A percentile compares a stretch with the other conserved stretches of the same genome.
These are phyloP conservation scores for Pseudocercospora vitis DNA, from an alignment of 2,329 filamentous ascomycete species.

Conservation along the genomic window DNA sequence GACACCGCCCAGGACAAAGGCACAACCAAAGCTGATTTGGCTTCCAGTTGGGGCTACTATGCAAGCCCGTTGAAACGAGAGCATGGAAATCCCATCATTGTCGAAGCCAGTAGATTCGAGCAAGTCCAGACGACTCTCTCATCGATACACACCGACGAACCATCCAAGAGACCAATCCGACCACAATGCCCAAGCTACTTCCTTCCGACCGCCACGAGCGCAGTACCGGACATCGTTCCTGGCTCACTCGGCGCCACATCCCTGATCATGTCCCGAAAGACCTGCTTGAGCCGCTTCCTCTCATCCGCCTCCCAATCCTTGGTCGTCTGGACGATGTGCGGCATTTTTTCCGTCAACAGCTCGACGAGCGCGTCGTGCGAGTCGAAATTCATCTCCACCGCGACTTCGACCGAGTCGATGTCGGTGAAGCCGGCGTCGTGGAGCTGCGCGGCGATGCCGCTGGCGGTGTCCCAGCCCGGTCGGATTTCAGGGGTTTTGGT, in stretches of 20 bases:
- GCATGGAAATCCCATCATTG: constrained; percentile 44
- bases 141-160: constrained; percentile 34
- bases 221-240: constrained; percentile 28
- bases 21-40: constrained; percentile 42
- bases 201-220: constrained; percentile 35
- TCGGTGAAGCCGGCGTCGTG: constrained; percentile 34
- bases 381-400: constrained; percentile 30
- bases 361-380: constrained; percentile 18
- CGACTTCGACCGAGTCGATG: constrained; percentile 26
- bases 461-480: constrained; percentile 27
- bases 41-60: constrained; percentile 47
- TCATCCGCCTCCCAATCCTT: constrained; percentile 31
- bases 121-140: constrained; percentile 39
- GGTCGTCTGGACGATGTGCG: constrained; percentile 28
- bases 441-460: constrained; percentile 28
- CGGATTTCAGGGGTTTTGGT: constrained; percentile 27
- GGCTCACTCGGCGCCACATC: constrained; percentile 28
- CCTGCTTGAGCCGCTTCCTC: constrained; percentile 18
- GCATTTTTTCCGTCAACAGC: constrained; percentile 28
- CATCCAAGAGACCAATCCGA: too few species aligned
- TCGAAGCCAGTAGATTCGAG: constrained; percentile 39
- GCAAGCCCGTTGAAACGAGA: constrained; percentile 41
- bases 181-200: background rate
- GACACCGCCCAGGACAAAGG: constrained; percentile 44
- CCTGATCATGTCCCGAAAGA: constrained; percentile 26